Evolutionary conservation across 2,329 filamentous ascomycete genomes (phyloP).

Genomic region (Ophiocordyceps camponoti-rufipedis): DNA sequence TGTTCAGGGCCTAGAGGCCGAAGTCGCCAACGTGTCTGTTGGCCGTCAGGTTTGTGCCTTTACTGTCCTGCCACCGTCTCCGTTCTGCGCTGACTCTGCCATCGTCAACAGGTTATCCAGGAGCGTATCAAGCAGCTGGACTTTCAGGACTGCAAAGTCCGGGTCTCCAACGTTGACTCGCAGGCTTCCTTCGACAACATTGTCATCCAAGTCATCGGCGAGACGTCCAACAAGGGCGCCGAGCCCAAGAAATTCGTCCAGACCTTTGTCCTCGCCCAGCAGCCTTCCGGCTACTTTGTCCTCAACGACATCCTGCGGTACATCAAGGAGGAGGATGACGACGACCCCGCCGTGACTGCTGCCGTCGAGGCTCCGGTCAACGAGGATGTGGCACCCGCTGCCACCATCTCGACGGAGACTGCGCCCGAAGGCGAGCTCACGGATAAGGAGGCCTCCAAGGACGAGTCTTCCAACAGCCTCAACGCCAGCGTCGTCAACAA

Average conservation of each 20-base stretch:
- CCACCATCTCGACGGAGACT: conserved; percentile 8
- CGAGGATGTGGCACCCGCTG: conserved; percentile 11
- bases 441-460: conserved; percentile 22
- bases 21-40: conserved; percentile 69
- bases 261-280: conserved; percentile 90
- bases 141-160: conserved; percentile 96
- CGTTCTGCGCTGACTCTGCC: conserved; percentile 3
- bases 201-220: conserved; percentile 93
- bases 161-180: conserved; percentile 93
- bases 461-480: conserved; percentile 8
- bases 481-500: conserved; percentile 45
- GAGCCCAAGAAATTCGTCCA: conserved; percentile 94
- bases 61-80: neutral
- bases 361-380: conserved; percentile 8
- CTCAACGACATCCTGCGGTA: conserved; percentile 97
- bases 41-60: conserved; percentile 51
- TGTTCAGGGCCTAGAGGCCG: conserved; percentile 79
- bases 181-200: conserved; percentile 88
- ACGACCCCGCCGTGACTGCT: conserved; percentile 23
- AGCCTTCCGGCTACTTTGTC: conserved; percentile 94
- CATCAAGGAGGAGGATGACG: conserved; percentile 68
- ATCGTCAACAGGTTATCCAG: conserved; percentile 55
- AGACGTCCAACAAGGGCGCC: conserved; percentile 84
- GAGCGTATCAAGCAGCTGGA: conserved; percentile 86
- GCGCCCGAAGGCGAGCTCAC: conserved; percentile 11